Evolutionary conservation across 768 basidiomycete genomes (phyloP), one percentile per base, ranked within the genome.

Genomic region (Cyathus striatus): DNA sequence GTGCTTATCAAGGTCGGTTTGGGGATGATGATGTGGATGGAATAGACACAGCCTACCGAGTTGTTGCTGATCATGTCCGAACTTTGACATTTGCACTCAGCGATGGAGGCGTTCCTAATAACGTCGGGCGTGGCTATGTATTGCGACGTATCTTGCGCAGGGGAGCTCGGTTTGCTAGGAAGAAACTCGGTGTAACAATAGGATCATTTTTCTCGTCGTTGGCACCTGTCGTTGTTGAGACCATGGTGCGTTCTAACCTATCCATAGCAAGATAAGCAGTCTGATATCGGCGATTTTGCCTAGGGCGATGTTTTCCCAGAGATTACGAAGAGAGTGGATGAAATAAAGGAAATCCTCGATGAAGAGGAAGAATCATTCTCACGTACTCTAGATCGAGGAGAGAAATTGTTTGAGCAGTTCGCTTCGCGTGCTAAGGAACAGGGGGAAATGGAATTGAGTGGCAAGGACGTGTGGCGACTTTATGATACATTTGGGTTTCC

Each of bases 401-500:
- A 99, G 69, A 90, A 84, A 57, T 74, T 98, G 4, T 99, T 98
- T 61, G 90, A 94, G 42, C 81, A 88, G 52, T 96, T 90, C 61
- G 88, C 86, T 17, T 57, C 69, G 21, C 72, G 76, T 23, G 82
- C 94, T 6, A 72, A 72, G 49, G 75, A 82, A 41, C 67, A 74
- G 38, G 83, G 82, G 6, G 54, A 65, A 4, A 83, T 69, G 27
- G 78, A 81, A 51, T 79, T 99, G 23, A 81, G 70, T 46, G 96
- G 96, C 20, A 87, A 84, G 52, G 95, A 99, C 56, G 90, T 97
- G 25, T 99, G 96, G 96, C 78, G 90, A 21, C 65, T 99, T 40
- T 98, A 98, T 60, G 96, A 99, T 60, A 98, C 96, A 1, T 99
- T 89, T 58, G 96, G 96, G 40, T 99, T 99, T 71, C 96, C 96